These are phyloP conservation scores for Debaryomyces coudertii DNA, from an alignment of 1,139 yeast species.

Conservation along the genomic window DNA sequence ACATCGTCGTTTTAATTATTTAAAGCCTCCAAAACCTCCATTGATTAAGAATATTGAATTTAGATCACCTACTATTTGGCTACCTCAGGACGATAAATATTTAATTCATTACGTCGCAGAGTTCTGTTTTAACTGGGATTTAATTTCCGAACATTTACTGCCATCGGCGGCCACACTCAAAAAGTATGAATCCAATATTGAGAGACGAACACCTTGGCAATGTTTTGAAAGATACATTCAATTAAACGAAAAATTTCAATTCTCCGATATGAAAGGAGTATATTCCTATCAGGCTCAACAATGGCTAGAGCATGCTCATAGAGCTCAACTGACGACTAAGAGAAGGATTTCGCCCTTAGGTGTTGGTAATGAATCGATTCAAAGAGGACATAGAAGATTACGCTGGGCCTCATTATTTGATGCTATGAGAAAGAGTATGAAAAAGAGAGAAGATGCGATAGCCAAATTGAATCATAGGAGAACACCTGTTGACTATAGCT, in stretches of 20 bases:
- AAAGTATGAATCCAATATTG: constrained; percentile 82
- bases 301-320: constrained; percentile 91
- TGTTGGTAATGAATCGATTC: constrained; percentile 87
- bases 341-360: constrained; percentile 90
- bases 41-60: constrained; percentile 73
- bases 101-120: constrained; percentile 83
- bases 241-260: constrained; percentile 82
- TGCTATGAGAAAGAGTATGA: constrained; percentile 87
- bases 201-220: constrained; percentile 97
- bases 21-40: constrained; percentile 91
- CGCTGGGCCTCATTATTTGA: constrained; percentile 97
- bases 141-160: constrained; percentile 77
- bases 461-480: constrained; percentile 41
- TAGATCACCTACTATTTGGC: constrained; percentile 92
- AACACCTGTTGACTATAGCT: constrained; percentile 21
- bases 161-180: constrained; percentile 59
- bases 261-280: constrained; percentile 84
- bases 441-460: constrained; percentile 68
- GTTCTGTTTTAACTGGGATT: constrained; percentile 90
- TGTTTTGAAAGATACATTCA: constrained; percentile 96
- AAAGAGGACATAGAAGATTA: constrained; percentile 85
- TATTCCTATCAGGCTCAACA: constrained; percentile 83
- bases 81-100: constrained; percentile 87
- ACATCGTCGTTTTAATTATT: constrained; percentile 60
- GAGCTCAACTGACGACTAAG: constrained; percentile 84